Evolutionary conservation across 2,329 filamentous ascomycete species (phyloP), one percentile per base, ranked within the genome.

Genomic region (Akanthomyces uredinophilus): DNA sequence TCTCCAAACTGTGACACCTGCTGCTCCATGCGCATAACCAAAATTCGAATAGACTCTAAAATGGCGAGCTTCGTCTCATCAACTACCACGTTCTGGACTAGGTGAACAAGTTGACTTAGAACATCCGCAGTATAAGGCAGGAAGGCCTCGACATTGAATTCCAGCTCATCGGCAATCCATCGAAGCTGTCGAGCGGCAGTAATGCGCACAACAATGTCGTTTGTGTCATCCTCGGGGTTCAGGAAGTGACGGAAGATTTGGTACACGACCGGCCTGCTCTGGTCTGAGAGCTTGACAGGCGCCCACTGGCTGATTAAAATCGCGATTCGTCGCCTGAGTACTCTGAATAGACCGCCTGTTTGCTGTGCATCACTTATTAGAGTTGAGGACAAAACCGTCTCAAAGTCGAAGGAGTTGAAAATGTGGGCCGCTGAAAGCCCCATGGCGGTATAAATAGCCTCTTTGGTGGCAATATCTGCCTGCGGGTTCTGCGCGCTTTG

Each of bases 381-480:
- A 0, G 90, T 92, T 5, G 87, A 86, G 18, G 84, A 81, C 46
- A 99, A 76, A 70, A 98, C 90, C 1, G 81, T 73, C 70, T 96
- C 89, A 75, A 98, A 98, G 73, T 98, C 90, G 65, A 97, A 85
- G 13, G 85, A 80, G 52, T 87, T 67, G 63, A 88, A 82, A 18
- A 98, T 78, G 44, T 93, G 87, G 2, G 91, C 83, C 1, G 93
- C 91, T 0, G 95, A 87, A 56, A 97, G 81, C 3, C 94, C 93
- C 77, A 99, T 88, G 13, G 94, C 92, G 5, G 91, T 96, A 71
- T 99, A 99, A 1, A 98, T 87, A 0, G 94, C 94, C 72, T 99
- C 95, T 72, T 97, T 98, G 64, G 90, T 86, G 18, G 95, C 82
- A 14, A 98, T 83, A 65, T 95, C 87, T 13, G 78, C 73, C 37